phyloP scores from a whole-genome alignment of 257 asterid species.

The Jacaranda mimosifolia region DNA sequence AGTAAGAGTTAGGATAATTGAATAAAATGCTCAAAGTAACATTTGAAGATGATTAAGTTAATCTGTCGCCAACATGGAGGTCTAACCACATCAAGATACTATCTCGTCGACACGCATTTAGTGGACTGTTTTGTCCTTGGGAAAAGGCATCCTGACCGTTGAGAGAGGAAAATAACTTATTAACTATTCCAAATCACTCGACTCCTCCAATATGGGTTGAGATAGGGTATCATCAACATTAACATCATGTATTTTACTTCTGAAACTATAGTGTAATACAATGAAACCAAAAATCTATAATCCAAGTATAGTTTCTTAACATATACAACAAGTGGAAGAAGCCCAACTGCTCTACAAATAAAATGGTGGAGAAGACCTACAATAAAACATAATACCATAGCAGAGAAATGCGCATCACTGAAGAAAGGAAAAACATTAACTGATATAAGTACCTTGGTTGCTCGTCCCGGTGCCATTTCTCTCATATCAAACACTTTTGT shows the following conservation, averaged over 20 bases:
- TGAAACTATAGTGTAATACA: no score
- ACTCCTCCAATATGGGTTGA: no score
- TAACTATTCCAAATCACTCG: no score
- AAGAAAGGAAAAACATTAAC: not conserved
- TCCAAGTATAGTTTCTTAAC: not conserved
- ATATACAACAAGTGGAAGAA: not conserved
- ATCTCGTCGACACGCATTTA: no score
- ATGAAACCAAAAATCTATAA: not conserved
- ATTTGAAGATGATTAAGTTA: no score
- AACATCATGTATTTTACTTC: no score
- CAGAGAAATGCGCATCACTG: not conserved
- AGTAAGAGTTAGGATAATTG: not conserved
- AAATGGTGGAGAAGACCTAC: not conserved
- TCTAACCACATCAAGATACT: no score
- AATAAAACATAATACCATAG: not conserved
- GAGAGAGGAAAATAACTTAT: no score
- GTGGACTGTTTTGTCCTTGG: no score
- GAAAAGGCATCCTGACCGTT: no score
- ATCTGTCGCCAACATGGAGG: no score
- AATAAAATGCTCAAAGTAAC: not conserved
- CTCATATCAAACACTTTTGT: conserved; percentile 57
- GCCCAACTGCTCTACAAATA: not conserved
- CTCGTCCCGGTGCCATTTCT: conserved; percentile 56
- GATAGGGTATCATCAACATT: no score
- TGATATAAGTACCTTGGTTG: conserved; percentile 32